phyloP scores from a whole-genome alignment of 805 yeast genomes.

The Kregervanrija delftensis region DNA sequence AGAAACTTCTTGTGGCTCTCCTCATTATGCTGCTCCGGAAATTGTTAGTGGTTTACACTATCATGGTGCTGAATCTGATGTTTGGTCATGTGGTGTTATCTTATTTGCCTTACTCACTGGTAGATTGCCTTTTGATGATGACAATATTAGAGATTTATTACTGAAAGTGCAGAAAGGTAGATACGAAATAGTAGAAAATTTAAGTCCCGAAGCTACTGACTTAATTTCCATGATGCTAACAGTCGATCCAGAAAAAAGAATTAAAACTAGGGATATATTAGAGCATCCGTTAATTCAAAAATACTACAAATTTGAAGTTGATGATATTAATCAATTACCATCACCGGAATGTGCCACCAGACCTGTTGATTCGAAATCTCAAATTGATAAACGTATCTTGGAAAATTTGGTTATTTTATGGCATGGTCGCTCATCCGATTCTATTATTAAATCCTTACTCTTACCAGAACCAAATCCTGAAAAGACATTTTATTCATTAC shows the following conservation, averaged over 20 bases:
- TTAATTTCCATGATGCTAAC: constrained; percentile 72
- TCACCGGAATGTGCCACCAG: constrained; percentile 47
- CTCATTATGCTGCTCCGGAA: constrained; percentile 98
- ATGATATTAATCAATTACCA: constrained; percentile 37
- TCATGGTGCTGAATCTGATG: constrained; percentile 95
- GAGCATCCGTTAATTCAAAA: constrained; percentile 76
- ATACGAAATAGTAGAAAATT: constrained; percentile 72
- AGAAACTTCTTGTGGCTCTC: constrained; percentile 96
- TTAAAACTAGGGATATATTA: constrained; percentile 68
- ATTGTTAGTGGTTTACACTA: constrained; percentile 92
- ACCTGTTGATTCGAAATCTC: constrained; percentile 37
- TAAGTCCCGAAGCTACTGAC: constrained; percentile 83
- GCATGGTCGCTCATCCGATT: constrained; percentile 43
- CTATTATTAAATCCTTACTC: constrained; percentile 24
- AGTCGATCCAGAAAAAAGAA: constrained; percentile 76
- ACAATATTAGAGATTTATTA: constrained; percentile 78
- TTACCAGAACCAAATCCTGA: constrained; percentile 27
- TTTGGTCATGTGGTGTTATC: constrained; percentile 98
- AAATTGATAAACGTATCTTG: constrained; percentile 46
- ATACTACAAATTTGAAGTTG: constrained; percentile 46
- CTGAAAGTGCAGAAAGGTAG: constrained; percentile 88
- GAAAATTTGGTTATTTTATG: constrained; percentile 50
- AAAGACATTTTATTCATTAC: constrained; percentile 31
- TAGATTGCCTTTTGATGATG: constrained; percentile 94
- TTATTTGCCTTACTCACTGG: constrained; percentile 91